Evolutionary conservation across 495 filamentous ascomycete genomes (phyloP), one percentile per base, ranked within the genome.

Genomic region (Hypoxylon intermedium): DNA sequence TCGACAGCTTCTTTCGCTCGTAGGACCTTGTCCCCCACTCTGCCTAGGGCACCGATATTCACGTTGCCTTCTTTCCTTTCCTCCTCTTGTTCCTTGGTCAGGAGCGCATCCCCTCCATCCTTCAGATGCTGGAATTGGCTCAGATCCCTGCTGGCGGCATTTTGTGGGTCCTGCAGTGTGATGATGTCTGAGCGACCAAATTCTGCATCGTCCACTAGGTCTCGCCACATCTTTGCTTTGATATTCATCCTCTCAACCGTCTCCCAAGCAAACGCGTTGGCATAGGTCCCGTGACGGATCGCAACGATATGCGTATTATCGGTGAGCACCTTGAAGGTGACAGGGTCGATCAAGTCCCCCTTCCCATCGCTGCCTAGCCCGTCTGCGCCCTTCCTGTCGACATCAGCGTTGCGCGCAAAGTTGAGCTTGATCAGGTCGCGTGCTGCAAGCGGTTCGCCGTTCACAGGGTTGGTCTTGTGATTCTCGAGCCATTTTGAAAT

Each of bases 301-400:
- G 93, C 92, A 38, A 98, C 90, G 38, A 99, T 89, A 71, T 99
- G 94, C 6, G 95, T 97, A 72, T 97, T 98, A 70, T 99, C 92
- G 31, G 94, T 99, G 63, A 99, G 87, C 9, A 94, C 87, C 75
- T 99, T 99, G 80, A 88, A 98, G 2, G 91, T 97, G 16, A 99
- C 93, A 1, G 94, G 94, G 71, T 99, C 94, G 59, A 97, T 90
- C 63, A 91, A 90, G 64, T 98, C 95, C 50, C 87, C 91, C 51
- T 81, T 76, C 43, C 74, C 75, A 45, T 77, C 75, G 36, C 73
- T 72, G 0, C 70, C 68, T 34, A 59, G 61, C 44, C 69, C 71
- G 41, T 71, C 71, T 2, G 73, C 74, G 46, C 68, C 75, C 36
- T 73, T 67, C 0, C 69, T 70, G 50, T 76, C 70, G 49, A 74